Evolutionary conservation across 371 early-diverging fungal species (phyloP).

Genomic region (Lichtheimia ramosa): DNA sequence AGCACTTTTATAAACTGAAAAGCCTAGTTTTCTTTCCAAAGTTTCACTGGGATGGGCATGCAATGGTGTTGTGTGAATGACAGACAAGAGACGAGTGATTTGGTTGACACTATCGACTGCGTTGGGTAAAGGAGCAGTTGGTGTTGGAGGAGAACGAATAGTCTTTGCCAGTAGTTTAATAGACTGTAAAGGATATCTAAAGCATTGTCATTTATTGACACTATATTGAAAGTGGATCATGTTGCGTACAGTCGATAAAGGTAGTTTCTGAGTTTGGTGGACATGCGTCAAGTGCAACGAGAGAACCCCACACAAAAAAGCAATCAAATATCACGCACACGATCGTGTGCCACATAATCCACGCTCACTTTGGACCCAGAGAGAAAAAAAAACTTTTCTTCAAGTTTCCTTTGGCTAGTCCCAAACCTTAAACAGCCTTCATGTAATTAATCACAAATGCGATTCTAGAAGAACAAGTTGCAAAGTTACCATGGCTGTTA

Average conservation of each 20-base stretch:
- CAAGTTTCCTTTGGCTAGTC: too few species aligned
- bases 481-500: too few species aligned
- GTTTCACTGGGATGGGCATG: background rate
- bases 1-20: slow-evolving; percentile 3
- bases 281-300: too few species aligned
- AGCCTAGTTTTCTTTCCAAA: background rate
- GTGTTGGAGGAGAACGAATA: slow-evolving; percentile 9
- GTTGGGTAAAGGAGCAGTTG: background rate
- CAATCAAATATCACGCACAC: too few species aligned
- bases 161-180: slow-evolving; percentile 10
- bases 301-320: too few species aligned
- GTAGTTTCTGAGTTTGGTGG: background rate
- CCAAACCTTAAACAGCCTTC: too few species aligned
- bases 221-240: background rate
- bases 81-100: background rate
- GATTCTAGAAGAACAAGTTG: too few species aligned
- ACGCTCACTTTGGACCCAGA: too few species aligned
- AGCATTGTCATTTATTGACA: too few species aligned
- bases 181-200: slow-evolving; percentile 14
- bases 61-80: background rate
- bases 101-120: background rate
- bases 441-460: too few species aligned
- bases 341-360: too few species aligned
- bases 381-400: too few species aligned
- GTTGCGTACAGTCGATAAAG: background rate